These are phyloP conservation scores for Fusarium globosum DNA, from an alignment of 2,329 filamentous ascomycete species.

Conservation along the genomic window DNA sequence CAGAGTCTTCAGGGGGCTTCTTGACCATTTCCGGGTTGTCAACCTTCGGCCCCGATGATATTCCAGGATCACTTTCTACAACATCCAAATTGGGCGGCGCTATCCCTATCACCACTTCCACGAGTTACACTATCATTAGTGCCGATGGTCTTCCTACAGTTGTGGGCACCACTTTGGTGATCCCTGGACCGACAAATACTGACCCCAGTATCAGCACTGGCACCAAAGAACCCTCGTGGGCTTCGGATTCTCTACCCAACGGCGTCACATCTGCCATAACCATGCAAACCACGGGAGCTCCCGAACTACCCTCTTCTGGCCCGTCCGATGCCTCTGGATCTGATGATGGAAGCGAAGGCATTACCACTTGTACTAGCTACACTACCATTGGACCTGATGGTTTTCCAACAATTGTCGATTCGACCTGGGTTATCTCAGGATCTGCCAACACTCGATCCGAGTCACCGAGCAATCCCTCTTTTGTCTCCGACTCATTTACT, in stretches of 20 bases:
- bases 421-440: slow-evolving; percentile 47
- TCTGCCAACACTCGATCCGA: slow-evolving; percentile 35
- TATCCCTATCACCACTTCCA: slow-evolving; percentile 42
- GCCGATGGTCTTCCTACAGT: slow-evolving; percentile 44
- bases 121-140: slow-evolving; percentile 46
- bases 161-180: slow-evolving; percentile 49
- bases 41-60: slow-evolving; percentile 9
- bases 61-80: not conserved
- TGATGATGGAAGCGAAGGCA: slow-evolving; percentile 8
- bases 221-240: slow-evolving; percentile 17
- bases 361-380: slow-evolving; percentile 43
- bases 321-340: slow-evolving; percentile 13
- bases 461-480: slow-evolving; percentile 34
- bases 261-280: slow-evolving; percentile 20
- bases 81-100: not conserved
- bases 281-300: slow-evolving; percentile 13
- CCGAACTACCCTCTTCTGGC: slow-evolving; percentile 7
- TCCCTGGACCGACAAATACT: slow-evolving; percentile 41
- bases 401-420: slow-evolving; percentile 47
- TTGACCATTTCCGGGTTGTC: slow-evolving; percentile 12
- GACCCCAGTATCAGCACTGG: slow-evolving; percentile 23
- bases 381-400: slow-evolving; percentile 40
- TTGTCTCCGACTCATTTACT: slow-evolving; percentile 28
- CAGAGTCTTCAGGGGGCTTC: slow-evolving; percentile 11
- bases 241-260: slow-evolving; percentile 32